Evolutionary conservation across 768 basidiomycete species (phyloP).

Genomic region (Crucibulum laeve): DNA sequence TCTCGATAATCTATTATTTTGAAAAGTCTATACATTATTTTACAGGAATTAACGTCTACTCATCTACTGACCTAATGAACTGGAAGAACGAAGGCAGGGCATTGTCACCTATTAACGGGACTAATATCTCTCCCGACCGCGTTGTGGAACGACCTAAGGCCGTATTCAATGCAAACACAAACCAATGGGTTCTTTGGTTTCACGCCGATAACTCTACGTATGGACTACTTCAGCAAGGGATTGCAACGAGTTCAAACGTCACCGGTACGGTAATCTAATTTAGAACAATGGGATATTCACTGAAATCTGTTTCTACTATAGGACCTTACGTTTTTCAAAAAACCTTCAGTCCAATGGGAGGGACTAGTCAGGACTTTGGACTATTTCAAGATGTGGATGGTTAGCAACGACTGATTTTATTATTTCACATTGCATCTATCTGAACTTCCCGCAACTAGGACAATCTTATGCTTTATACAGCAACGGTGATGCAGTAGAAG

Average conservation of each 20-base stretch:
- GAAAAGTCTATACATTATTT: neutral
- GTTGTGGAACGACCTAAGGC: slow-evolving; percentile 22
- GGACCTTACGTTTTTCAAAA: too few relatives aligned
- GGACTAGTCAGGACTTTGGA: too few relatives aligned
- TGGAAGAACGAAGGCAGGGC: slow-evolving; percentile 23
- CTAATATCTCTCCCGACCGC: slow-evolving; percentile 18
- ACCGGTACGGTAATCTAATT: slow-evolving; percentile 12
- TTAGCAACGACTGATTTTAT: too few relatives aligned
- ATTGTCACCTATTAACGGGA: slow-evolving; percentile 18
- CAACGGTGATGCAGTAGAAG: too few relatives aligned
- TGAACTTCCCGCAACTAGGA: too few relatives aligned
- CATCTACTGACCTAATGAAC: slow-evolving; percentile 20
- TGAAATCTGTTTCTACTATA: too few relatives aligned
- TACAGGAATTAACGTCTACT: slow-evolving; percentile 17
- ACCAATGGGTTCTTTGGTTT: slow-evolving; percentile 23
- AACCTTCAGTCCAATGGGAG: too few relatives aligned
- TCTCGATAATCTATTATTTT: neutral
- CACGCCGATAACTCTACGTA: slow-evolving; percentile 24
- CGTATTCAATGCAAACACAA: slow-evolving; percentile 15
- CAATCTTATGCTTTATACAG: too few relatives aligned
- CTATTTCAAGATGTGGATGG: too few relatives aligned
- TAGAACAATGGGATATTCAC: neutral
- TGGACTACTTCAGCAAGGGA: slow-evolving; percentile 19
- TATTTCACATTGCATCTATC: too few relatives aligned
- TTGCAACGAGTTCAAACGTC: slow-evolving; percentile 21